Evolutionary conservation across 768 basidiomycete genomes (phyloP), one percentile per base, ranked within the genome.

Genomic region (Russula abietina): DNA sequence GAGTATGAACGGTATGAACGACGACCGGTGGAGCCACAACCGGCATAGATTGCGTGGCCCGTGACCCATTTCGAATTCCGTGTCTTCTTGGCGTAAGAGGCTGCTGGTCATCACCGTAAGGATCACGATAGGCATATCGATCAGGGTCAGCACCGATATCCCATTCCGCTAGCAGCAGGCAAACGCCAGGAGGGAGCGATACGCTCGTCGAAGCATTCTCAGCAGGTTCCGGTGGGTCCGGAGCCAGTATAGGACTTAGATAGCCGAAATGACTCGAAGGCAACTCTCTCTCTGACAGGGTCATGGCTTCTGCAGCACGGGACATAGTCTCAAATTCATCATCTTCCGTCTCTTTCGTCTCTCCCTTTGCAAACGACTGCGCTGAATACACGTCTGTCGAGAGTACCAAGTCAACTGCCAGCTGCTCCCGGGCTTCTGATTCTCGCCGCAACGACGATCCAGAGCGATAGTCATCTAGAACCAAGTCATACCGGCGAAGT

Each of bases 91-190:
- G n/a, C n/a, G n/a, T n/a, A n/a, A n/a, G n/a, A n/a, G n/a, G 38
- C 16, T 7, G 38, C 6, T 39, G 14, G 38, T 39, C 38, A 7
- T 39, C 16, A 6, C 75, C 76, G 69, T 87, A 89, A 1, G 82
- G 81, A 66, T 89, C 85, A 11, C 65, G 70, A 68, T 83, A 88
- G 3, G 69, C 67, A 65, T 83, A 86, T 7, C 77, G 70, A 2
- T 75, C 72, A 4, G 83, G 81, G 71, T 84, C 75, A 2, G 74
- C 65, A 14, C 86, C 83, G 26, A 82, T 63, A 55, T 82, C 77
- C 90, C 90, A 92, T 48, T 88, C 86, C 60, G 80, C 78, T 59
- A 92, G 71, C 45, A 92, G 76, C 24, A 85, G 75, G 32, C 85
- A 78, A 11, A 87, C 83, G 3, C 86, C 86, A 3, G 78, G 71